Evolutionary conservation across 148 eudicot genomes (phyloP).

Genomic region (Salicornia ramosissima): DNA sequence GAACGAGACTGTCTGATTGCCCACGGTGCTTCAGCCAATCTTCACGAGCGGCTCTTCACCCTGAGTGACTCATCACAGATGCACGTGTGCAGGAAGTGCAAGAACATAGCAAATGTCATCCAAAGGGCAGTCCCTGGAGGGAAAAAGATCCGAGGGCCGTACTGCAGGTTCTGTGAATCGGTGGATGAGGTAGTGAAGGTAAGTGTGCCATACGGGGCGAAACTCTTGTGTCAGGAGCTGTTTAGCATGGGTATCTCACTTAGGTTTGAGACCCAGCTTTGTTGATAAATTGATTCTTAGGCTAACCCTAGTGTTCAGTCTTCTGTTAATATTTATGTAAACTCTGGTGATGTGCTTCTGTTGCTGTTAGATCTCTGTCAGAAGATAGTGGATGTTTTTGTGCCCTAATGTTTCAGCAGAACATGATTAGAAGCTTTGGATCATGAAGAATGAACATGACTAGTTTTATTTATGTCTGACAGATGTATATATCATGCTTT

Average conservation of each 20-base stretch:
- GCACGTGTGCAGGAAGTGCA: conserved; percentile 74
- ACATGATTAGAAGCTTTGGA: background rate
- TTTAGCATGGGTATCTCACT: conserved; percentile 92
- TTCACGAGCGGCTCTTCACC: conserved; percentile 93
- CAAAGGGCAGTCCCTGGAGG: conserved; percentile 63
- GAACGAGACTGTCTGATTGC: conserved; percentile 93
- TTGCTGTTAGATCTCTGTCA: background rate
- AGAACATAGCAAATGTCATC: conserved; percentile 65
- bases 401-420: background rate
- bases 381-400: background rate
- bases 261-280: conserved; percentile 75
- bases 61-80: conserved; percentile 84
- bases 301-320: background rate
- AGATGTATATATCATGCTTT: background rate
- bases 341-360: background rate
- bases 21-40: conserved; percentile 87
- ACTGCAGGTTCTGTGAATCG: conserved; percentile 74
- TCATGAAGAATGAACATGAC: background rate
- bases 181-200: conserved; percentile 67
- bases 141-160: conserved; percentile 74
- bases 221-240: conserved; percentile 85
- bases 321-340: background rate
- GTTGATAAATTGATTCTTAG: conserved; percentile 26
- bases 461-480: background rate
- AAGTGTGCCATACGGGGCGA: conserved; percentile 87